phyloP scores from a whole-genome alignment of 2,329 filamentous ascomycete genomes.

The Dothidotthia symphoricarpi region DNA sequence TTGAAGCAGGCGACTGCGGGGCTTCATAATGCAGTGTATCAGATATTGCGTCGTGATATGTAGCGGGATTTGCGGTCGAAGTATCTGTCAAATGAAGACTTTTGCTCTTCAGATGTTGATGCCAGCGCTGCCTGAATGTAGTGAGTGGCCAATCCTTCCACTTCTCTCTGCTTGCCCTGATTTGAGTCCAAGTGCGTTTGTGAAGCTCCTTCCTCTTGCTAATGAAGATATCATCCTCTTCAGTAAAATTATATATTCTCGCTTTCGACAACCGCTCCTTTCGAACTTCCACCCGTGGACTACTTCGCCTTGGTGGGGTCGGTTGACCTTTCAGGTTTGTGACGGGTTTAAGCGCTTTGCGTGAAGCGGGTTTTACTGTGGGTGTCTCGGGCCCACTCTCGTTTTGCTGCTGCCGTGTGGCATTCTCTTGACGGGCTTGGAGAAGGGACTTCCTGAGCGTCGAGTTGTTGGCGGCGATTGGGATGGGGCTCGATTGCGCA shows the following conservation, averaged over 20 bases:
- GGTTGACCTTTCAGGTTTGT: no score
- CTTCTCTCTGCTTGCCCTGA: constrained; percentile 17
- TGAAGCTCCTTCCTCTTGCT: constrained; percentile 29
- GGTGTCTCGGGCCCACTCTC: not conserved
- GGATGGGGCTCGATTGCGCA: constrained; percentile 15
- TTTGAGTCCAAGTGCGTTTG: constrained; percentile 26
- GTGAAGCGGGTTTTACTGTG: not conserved
- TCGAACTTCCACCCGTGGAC: constrained; percentile 16
- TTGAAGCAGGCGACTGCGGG: constrained; percentile 3
- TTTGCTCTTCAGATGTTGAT: constrained; percentile 9
- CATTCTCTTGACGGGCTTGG: not conserved
- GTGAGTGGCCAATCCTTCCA: constrained; percentile 20
- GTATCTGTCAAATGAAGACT: constrained; percentile 6
- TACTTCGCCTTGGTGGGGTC: constrained; percentile 6
- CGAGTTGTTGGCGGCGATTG: not conserved
- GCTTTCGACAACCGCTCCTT: not conserved
- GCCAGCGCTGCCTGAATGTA: constrained; percentile 18
- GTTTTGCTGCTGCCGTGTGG: not conserved
- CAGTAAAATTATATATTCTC: constrained; percentile 25
- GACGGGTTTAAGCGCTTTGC: constrained; percentile 1
- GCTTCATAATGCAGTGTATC: constrained; percentile 6
- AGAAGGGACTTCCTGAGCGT: constrained; percentile 1
- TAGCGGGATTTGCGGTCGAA: not conserved
- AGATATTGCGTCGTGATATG: not conserved
- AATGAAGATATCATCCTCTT: constrained; percentile 39